These are phyloP conservation scores for Hymenoscyphus scutula DNA, from an alignment of 2,329 filamentous ascomycete genomes.

Conservation along the genomic window DNA sequence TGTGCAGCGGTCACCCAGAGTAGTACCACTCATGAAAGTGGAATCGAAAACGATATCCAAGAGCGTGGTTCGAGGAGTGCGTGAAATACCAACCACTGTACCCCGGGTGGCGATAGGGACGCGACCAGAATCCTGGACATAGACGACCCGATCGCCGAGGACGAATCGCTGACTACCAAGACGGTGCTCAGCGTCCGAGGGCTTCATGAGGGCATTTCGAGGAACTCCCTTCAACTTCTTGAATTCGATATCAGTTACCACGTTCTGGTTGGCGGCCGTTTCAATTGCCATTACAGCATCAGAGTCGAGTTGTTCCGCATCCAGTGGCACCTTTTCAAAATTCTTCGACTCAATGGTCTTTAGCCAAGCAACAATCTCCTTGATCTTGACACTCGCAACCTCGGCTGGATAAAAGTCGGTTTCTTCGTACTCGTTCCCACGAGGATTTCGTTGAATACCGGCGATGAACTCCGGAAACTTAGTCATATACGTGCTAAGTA, in stretches of 20 bases:
- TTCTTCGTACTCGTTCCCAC: constrained; percentile 78
- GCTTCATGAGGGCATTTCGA: constrained; percentile 83
- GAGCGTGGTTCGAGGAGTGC: constrained; percentile 76
- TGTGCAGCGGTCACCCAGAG: constrained; percentile 83
- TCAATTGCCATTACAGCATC: constrained; percentile 82
- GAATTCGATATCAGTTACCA: constrained; percentile 52
- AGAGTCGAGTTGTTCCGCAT: constrained; percentile 94
- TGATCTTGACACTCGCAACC: constrained; percentile 74
- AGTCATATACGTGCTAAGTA: constrained; percentile 87
- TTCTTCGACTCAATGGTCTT: constrained; percentile 88
- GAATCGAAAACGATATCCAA: constrained; percentile 92
- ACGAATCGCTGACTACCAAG: constrained; percentile 79
- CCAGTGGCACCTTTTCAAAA: constrained; percentile 92
- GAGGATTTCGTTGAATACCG: constrained; percentile 79
- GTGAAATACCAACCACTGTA: constrained; percentile 92
- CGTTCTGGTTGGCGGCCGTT: constrained; percentile 64
- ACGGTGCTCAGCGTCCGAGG: constrained; percentile 92
- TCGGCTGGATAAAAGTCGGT: constrained; percentile 80
- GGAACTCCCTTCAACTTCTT: constrained; percentile 80
- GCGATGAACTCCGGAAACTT: constrained; percentile 95
- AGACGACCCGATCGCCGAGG: constrained; percentile 88
- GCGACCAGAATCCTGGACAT: constrained; percentile 88
- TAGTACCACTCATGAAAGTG: constrained; percentile 96
- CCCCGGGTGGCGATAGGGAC: constrained; percentile 90
- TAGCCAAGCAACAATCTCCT: constrained; percentile 91